phyloP scores from a whole-genome alignment of 495 filamentous ascomycete genomes.

The Talaromyces nanjingensis region DNA sequence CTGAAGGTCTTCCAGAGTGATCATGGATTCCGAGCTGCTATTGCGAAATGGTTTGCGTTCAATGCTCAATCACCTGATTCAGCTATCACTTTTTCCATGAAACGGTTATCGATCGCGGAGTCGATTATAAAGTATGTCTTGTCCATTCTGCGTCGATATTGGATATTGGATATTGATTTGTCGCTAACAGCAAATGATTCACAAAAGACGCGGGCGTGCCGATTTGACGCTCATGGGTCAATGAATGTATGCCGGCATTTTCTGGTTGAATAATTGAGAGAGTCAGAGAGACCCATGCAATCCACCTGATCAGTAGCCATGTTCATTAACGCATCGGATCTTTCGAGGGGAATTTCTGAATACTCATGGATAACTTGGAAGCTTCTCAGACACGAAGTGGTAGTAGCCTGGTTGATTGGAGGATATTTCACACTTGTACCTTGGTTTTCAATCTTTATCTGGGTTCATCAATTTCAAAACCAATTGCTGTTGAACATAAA shows the following conservation, averaged over 20 bases:
- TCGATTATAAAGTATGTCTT: neutral
- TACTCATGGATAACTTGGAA: neutral
- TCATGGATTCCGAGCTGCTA: neutral
- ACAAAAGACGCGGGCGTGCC: too few relatives aligned
- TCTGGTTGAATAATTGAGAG: neutral
- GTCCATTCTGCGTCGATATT: neutral
- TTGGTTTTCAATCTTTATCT: too few relatives aligned
- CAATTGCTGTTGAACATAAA: too few relatives aligned
- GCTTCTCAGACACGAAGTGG: neutral
- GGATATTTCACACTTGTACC: neutral
- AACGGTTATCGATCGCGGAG: neutral
- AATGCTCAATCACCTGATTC: neutral
- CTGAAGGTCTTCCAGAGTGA: neutral
- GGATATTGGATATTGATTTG: too few relatives aligned
- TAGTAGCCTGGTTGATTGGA: neutral
- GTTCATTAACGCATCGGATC: neutral
- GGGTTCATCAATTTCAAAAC: too few relatives aligned
- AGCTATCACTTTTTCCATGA: neutral
- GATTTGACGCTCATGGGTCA: too few relatives aligned
- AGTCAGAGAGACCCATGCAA: too few relatives aligned
- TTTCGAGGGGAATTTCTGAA: neutral
- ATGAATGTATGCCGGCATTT: too few relatives aligned
- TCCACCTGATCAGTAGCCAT: neutral
- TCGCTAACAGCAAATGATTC: too few relatives aligned
- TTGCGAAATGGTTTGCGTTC: neutral